These are phyloP conservation scores for Nicotiana attenuata DNA, from an alignment of 257 asterid genomes.

Conservation along the genomic window DNA sequence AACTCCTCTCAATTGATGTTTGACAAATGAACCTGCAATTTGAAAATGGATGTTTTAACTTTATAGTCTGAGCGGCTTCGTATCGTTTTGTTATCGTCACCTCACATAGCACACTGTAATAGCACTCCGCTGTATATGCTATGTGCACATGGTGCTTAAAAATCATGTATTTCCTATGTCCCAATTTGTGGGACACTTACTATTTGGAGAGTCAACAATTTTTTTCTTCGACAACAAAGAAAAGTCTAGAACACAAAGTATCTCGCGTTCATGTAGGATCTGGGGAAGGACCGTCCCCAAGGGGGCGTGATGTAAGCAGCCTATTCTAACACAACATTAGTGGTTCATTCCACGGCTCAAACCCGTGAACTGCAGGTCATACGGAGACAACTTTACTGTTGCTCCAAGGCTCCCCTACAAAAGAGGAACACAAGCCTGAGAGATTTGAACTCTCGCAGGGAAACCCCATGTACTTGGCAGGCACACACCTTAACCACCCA, in stretches of 20 bases:
- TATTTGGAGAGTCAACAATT: background rate
- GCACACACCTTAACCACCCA: constrained; percentile 74
- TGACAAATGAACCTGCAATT: background rate
- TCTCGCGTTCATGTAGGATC: no score
- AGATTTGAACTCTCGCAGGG: constrained; percentile 98
- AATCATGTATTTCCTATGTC: background rate
- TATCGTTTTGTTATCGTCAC: background rate
- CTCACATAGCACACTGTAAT: background rate
- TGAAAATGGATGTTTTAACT: background rate
- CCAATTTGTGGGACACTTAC: background rate
- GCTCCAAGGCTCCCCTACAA: no score
- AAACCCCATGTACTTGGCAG: constrained; percentile 61
- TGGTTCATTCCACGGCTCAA: no score
- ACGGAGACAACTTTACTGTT: no score
- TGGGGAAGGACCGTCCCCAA: no score
- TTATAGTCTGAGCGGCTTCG: background rate
- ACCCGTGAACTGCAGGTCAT: no score
- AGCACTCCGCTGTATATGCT: background rate
- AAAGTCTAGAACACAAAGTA: no score
- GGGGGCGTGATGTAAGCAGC: no score
- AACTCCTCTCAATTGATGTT: background rate
- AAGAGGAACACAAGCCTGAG: constrained; percentile 43
- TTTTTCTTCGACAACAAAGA: background rate
- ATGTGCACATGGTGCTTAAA: background rate
- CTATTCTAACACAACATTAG: no score